phyloP scores from a whole-genome alignment of 345 rosid species.

The Eucalyptus grandis region DNA sequence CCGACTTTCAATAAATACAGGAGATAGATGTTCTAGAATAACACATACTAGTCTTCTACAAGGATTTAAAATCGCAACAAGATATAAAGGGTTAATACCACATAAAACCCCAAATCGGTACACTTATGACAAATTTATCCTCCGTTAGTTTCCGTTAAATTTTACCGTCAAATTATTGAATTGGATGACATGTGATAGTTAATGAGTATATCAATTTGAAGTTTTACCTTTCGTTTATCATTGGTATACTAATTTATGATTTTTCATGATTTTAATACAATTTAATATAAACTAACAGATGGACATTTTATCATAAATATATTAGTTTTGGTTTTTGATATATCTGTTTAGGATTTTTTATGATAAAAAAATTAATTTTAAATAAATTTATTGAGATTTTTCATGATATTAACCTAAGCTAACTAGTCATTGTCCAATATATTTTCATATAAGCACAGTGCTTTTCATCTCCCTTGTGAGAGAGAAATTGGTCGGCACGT shows the following conservation, averaged over 20 bases:
- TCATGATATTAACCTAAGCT: background rate
- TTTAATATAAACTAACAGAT: too few relatives aligned
- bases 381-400: too few relatives aligned
- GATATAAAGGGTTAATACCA: background rate
- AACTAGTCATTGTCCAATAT: background rate
- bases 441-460: background rate
- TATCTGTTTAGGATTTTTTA: too few relatives aligned
- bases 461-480: background rate
- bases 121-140: too few relatives aligned
- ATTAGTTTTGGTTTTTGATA: too few relatives aligned
- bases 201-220: too few relatives aligned
- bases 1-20: background rate
- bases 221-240: too few relatives aligned
- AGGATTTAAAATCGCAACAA: background rate
- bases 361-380: too few relatives aligned
- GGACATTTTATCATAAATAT: too few relatives aligned
- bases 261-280: too few relatives aligned
- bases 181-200: fast-evolving
- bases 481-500: background rate
- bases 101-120: fast-evolving
- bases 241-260: too few relatives aligned
- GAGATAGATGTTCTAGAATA: background rate
- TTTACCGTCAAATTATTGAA: too few relatives aligned
- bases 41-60: background rate
- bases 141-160: fast-evolving